Evolutionary conservation across 495 filamentous ascomycete species (phyloP).

Genomic region (Aspergillus nidulans): DNA sequence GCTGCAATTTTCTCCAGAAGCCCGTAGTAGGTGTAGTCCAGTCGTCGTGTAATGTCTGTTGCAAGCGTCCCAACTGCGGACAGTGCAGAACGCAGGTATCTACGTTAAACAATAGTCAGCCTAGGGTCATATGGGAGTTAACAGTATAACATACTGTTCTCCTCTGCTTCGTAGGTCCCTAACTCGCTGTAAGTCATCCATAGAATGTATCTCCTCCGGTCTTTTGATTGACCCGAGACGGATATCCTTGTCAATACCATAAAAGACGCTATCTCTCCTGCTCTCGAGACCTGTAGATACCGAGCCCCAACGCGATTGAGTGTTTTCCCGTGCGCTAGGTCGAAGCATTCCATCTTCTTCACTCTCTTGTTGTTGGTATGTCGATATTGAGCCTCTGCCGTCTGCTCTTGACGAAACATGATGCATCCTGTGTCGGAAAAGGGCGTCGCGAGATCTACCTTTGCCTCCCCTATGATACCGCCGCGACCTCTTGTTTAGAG

Average conservation of each 20-base stretch:
- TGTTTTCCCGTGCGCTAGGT: slow-evolving; percentile 31
- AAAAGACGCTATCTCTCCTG: slow-evolving; percentile 31
- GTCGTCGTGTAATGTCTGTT: slow-evolving; percentile 59
- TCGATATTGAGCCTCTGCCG: slow-evolving; percentile 32
- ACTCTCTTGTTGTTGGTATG: slow-evolving; percentile 33
- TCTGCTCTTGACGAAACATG: slow-evolving; percentile 15
- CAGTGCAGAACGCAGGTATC: slow-evolving; percentile 36
- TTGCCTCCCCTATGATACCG: slow-evolving; percentile 28
- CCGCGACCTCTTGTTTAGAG: slow-evolving; percentile 20
- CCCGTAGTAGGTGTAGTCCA: slow-evolving; percentile 86
- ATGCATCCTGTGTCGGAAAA: slow-evolving; percentile 37
- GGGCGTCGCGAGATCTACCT: slow-evolving; percentile 36
- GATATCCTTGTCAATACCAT: slow-evolving; percentile 29
- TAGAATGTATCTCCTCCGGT: slow-evolving; percentile 33
- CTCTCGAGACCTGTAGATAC: slow-evolving; percentile 27
- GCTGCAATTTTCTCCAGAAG: slow-evolving; percentile 71
- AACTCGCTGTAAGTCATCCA: slow-evolving; percentile 40
- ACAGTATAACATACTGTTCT: slow-evolving; percentile 38
- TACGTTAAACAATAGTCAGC: slow-evolving; percentile 8
- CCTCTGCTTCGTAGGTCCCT: slow-evolving; percentile 37
- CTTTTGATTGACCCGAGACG: slow-evolving; percentile 25
- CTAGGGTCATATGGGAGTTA: not conserved
- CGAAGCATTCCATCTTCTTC: slow-evolving; percentile 31
- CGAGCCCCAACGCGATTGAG: slow-evolving; percentile 32
- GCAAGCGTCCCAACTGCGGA: slow-evolving; percentile 37